Evolutionary conservation across 495 filamentous ascomycete genomes (phyloP), one percentile per base, ranked within the genome.

Genomic region (Xylaria curta): DNA sequence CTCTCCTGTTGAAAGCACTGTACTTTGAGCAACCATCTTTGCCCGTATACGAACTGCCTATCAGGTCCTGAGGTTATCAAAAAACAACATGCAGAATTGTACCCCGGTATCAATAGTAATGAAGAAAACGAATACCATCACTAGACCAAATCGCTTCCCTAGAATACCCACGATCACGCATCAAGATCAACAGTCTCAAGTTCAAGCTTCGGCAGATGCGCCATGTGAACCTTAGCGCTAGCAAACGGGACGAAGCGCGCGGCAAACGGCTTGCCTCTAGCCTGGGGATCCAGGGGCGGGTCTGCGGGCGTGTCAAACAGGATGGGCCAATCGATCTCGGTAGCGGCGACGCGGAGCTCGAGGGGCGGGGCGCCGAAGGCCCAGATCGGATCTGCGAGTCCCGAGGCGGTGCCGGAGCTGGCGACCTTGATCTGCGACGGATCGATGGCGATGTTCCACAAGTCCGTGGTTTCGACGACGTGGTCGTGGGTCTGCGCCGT

Each of bases 181-280:
- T 24, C 59, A 46, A 79, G 67, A 28, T 77, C 74, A 46, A 79
- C 70, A 60, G 64, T 70, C 2, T 26, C 64, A 47, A 79, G 59
- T 15, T 75, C 12, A 1, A 83, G 72, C 24, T 73, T 69, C 24
- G 89, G 88, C 47, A 91, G 76, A 74, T 90, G 87, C 26, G 85
- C 82, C 82, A 90, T 89, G 73, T 88, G 87, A 61, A 88, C 74
- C 81, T 88, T 89, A 38, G 88, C 85, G 69, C 84, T 85, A 8
- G 84, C 88, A 74, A 87, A 89, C 9, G 88, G 89, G 44, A 86
- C 82, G 42, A 90, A 77, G 24, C 78, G 82, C 17, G 84, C 83
- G 63, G 82, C 77, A 36, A 82, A 82, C 49, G 80, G 71, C 38
- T 79, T 78, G 0, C 83, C 85, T 8, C 53, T 75, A 3, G 69